phyloP scores from a whole-genome alignment of 495 filamentous ascomycete genomes.

The Xanthoparmelia taractica region DNA sequence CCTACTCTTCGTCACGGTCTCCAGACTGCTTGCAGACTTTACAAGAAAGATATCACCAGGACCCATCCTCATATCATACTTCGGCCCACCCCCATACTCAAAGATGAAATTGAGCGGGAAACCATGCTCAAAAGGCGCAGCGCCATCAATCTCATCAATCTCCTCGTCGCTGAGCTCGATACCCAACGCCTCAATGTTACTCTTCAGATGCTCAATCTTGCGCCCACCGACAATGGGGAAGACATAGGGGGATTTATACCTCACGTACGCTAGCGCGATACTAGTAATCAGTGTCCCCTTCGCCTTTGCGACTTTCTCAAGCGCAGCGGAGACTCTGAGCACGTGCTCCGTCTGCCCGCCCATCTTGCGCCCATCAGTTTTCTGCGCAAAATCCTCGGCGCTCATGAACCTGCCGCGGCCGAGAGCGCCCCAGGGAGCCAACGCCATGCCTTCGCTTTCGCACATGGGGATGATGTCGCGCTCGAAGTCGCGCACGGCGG shows the following conservation, averaged over 20 bases:
- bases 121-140: conserved; percentile 42
- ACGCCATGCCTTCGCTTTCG: conserved; percentile 48
- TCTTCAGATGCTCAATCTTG: conserved; percentile 56
- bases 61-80: conserved; percentile 17
- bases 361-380: conserved; percentile 27
- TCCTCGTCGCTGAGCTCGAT: conserved; percentile 49
- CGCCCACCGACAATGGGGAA: conserved; percentile 67
- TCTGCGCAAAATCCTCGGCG: conserved; percentile 29
- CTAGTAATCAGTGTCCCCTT: conserved; percentile 39
- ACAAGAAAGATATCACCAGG: conserved; percentile 34
- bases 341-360: conserved; percentile 35
- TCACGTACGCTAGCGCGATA: conserved; percentile 65
- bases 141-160: conserved; percentile 48
- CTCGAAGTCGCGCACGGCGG: conserved; percentile 43
- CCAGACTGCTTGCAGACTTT: conserved; percentile 36
- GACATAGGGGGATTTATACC: conserved; percentile 64
- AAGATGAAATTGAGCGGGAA: conserved; percentile 46
- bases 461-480: conserved; percentile 53
- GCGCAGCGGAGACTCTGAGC: conserved; percentile 42
- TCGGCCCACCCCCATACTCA: conserved; percentile 9
- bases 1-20: conserved; percentile 32
- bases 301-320: conserved; percentile 50
- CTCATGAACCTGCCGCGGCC: conserved; percentile 49
- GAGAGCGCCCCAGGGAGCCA: conserved; percentile 50
- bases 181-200: conserved; percentile 53